These are phyloP conservation scores for Hevea brasiliensis DNA, from an alignment of 345 rosid genomes.

Conservation along the genomic window DNA sequence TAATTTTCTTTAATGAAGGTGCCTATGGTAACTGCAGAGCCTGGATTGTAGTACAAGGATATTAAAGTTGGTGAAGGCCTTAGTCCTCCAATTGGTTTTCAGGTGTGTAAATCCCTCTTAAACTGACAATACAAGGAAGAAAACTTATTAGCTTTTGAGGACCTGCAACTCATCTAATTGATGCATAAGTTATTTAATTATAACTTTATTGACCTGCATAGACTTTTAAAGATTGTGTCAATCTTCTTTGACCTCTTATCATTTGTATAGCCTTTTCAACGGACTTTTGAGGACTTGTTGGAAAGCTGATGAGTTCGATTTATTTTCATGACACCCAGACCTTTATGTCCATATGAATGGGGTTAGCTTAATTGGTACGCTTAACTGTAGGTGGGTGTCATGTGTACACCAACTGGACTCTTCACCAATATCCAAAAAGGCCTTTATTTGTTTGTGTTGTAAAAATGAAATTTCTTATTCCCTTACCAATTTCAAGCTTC, in stretches of 20 bases:
- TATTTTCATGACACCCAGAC: not conserved
- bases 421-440: not conserved
- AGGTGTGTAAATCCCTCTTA: constrained; percentile 43
- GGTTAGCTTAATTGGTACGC: not conserved
- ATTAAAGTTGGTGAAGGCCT: constrained; percentile 86
- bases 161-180: not conserved
- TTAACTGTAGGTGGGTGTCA: not conserved
- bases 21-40: constrained; percentile 81
- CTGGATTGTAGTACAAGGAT: constrained; percentile 90
- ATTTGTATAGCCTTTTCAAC: not conserved
- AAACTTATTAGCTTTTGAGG: not conserved
- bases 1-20: constrained; percentile 48
- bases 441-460: not conserved
- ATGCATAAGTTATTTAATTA: not conserved
- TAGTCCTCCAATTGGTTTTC: constrained; percentile 84
- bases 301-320: not conserved
- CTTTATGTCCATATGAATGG: not conserved
- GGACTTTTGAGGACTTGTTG: not conserved
- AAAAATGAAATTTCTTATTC: not conserved
- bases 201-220: not conserved
- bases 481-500: not conserved
- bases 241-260: not conserved
- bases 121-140: not conserved
- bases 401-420: not conserved
- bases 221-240: not conserved